Percentiles rank a stretch among this genome's conserved stretches.
Conservation (phyloP, 805 yeast species). For the Starmerella cellae region DNA sequence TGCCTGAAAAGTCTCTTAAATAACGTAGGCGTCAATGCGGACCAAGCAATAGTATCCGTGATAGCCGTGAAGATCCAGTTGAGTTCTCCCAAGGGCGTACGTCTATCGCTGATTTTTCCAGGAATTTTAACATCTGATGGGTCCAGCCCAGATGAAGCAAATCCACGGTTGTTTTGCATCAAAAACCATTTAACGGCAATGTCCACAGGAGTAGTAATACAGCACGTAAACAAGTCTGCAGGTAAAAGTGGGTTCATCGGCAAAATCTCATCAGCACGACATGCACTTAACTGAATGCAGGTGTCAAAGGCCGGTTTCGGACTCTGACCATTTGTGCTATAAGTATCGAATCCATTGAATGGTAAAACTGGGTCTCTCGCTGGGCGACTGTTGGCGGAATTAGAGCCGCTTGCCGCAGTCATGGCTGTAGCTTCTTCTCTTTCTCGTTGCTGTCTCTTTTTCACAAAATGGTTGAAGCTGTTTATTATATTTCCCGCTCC, state of each 20-base stretch:
- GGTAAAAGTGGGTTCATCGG: conserved; percentile 93
- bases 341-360: not conserved
- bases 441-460: conserved; percentile 51
- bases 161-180: conserved; percentile 50
- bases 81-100: conserved; percentile 90
- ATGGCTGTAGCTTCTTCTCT: conserved; percentile 34
- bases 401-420: not conserved
- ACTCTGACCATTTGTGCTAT: conserved; percentile 9
- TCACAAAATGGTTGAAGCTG: conserved; percentile 80
- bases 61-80: conserved; percentile 97
- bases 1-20: conserved; percentile 87
- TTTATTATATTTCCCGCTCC: conserved; percentile 87
- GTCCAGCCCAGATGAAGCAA: conserved; percentile 28
- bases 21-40: conserved; percentile 70
- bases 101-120: conserved; percentile 78
- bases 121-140: conserved; percentile 47
- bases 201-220: conserved; percentile 90
- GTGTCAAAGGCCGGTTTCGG: conserved; percentile 50
- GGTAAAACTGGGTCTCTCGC: not conserved
- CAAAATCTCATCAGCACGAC: conserved; percentile 67
- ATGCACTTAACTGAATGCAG: conserved; percentile 88
- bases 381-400: not conserved
- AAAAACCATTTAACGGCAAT: conserved; percentile 86
- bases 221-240: conserved; percentile 90
- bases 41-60: conserved; percentile 97